Conservation (phyloP, 768 basidiomycete species). For the Trametes cinnabarina region DNA sequence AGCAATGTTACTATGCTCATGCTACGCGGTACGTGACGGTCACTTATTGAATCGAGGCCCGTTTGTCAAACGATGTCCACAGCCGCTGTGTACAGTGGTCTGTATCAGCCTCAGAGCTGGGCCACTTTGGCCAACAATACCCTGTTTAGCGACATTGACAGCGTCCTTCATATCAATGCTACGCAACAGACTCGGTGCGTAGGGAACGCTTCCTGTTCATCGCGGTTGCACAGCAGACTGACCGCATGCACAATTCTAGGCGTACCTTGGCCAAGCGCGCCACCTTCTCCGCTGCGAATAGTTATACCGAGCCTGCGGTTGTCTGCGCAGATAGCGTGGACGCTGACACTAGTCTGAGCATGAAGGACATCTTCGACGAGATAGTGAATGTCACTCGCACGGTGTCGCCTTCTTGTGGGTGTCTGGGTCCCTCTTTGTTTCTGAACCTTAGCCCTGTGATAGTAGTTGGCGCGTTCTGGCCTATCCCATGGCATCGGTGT, state of each 20-base stretch:
- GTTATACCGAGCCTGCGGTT: conserved; percentile 12
- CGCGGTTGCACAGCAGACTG: too few species aligned
- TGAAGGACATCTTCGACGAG: conserved; percentile 11
- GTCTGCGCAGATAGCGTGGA: conserved; percentile 16
- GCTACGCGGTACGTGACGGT: conserved; percentile 1
- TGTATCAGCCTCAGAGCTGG: conserved; percentile 10
- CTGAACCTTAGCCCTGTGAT: neutral
- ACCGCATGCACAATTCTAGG: neutral
- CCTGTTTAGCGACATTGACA: neutral
- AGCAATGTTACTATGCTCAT: neutral
- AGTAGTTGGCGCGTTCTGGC: conserved; percentile 11
- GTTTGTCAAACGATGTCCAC: too few species aligned
- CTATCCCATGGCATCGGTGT: conserved; percentile 14
- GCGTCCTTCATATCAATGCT: neutral
- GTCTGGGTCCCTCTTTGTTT: too few species aligned
- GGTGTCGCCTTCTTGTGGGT: conserved; percentile 11
- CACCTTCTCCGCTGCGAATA: neutral
- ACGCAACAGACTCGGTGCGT: neutral
- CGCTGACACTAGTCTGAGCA: conserved; percentile 4
- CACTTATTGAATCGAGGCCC: too few species aligned
- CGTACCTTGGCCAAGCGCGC: neutral
- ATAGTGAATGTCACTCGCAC: conserved; percentile 7
- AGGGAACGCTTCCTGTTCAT: neutral
- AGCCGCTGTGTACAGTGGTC: neutral
- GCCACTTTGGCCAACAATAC: neutral